Percentiles rank a stretch among this genome's conserved stretches.
These are phyloP conservation scores for Colletotrichum falcatum DNA, from an alignment of 2,329 filamentous ascomycete species.

Conservation along the genomic window DNA sequence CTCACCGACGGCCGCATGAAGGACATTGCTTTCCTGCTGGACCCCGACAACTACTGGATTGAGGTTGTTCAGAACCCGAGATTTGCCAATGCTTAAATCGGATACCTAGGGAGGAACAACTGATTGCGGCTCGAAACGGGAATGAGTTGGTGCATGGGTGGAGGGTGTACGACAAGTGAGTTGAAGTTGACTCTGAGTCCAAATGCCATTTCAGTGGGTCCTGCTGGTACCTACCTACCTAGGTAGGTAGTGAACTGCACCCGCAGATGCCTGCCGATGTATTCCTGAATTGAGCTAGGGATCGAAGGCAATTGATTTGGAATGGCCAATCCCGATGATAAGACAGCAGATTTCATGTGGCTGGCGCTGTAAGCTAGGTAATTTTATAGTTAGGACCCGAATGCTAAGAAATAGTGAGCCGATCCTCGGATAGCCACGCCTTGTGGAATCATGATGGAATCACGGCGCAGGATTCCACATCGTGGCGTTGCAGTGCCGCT, in stretches of 20 bases:
- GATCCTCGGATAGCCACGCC: conserved; percentile 1
- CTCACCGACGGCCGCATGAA: conserved; percentile 94
- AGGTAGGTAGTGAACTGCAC: not conserved
- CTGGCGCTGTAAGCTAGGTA: not conserved
- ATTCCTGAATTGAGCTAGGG: too few relatives aligned
- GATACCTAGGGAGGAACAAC: not conserved
- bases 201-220: not conserved
- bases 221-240: not conserved
- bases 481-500: conserved; percentile 29
- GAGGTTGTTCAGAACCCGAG: conserved; percentile 84
- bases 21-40: conserved; percentile 91
- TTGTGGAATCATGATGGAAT: conserved; percentile 32
- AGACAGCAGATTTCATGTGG: not conserved
- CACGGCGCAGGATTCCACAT: conserved; percentile 24
- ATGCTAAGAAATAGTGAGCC: not conserved
- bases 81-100: conserved; percentile 57
- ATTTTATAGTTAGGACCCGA: not conserved
- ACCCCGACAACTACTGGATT: conserved; percentile 89
- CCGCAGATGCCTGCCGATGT: not conserved
- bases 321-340: not conserved
- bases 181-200: conserved; percentile 12
- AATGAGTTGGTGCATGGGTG: not conserved
- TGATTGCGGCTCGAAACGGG: not conserved
- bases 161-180: conserved; percentile 14
- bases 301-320: not conserved